These are phyloP conservation scores for Talaromyces islandicus DNA, from an alignment of 2,329 filamentous ascomycete genomes.

Conservation along the genomic window DNA sequence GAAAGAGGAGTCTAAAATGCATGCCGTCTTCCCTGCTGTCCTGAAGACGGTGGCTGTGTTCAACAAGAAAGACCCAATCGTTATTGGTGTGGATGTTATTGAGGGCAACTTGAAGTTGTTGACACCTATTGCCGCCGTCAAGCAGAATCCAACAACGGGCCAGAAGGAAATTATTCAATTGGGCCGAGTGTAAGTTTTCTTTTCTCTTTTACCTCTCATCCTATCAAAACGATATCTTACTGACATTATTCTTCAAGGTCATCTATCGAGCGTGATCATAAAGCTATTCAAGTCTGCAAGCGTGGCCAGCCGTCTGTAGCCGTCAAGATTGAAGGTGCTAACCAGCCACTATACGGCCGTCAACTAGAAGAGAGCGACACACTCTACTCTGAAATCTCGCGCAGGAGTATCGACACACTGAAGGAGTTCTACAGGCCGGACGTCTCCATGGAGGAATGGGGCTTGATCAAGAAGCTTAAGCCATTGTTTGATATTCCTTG, in stretches of 20 bases:
- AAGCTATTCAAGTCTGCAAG: slow-evolving; percentile 86
- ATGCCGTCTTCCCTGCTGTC: slow-evolving; percentile 95
- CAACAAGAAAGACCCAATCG: slow-evolving; percentile 96
- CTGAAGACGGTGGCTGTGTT: slow-evolving; percentile 86
- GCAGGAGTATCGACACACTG: slow-evolving; percentile 84
- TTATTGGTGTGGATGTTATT: slow-evolving; percentile 90
- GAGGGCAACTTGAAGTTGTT: slow-evolving; percentile 81
- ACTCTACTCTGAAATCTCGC: slow-evolving; percentile 81
- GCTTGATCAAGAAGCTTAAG: slow-evolving; percentile 91
- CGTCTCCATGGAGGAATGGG: slow-evolving; percentile 89
- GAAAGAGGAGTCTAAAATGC: slow-evolving; percentile 92
- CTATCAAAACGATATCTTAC: slow-evolving; percentile 6
- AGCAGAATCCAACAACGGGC: slow-evolving; percentile 70
- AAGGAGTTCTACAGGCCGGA: slow-evolving; percentile 93
- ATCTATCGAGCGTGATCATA: slow-evolving; percentile 96
- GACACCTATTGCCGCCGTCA: slow-evolving; percentile 84
- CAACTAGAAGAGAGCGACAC: slow-evolving; percentile 88
- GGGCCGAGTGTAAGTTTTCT: slow-evolving; percentile 80
- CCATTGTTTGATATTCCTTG: slow-evolving; percentile 81
- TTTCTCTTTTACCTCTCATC: background rate
- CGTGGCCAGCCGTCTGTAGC: slow-evolving; percentile 96
- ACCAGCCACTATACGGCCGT: slow-evolving; percentile 90
- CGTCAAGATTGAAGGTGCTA: slow-evolving; percentile 90
- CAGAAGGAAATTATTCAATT: slow-evolving; percentile 77
- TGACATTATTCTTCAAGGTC: slow-evolving; percentile 52